phyloP scores from a whole-genome alignment of 1,284 basidiomycete genomes.

The Cutaneotrichosporon cavernicola region DNA sequence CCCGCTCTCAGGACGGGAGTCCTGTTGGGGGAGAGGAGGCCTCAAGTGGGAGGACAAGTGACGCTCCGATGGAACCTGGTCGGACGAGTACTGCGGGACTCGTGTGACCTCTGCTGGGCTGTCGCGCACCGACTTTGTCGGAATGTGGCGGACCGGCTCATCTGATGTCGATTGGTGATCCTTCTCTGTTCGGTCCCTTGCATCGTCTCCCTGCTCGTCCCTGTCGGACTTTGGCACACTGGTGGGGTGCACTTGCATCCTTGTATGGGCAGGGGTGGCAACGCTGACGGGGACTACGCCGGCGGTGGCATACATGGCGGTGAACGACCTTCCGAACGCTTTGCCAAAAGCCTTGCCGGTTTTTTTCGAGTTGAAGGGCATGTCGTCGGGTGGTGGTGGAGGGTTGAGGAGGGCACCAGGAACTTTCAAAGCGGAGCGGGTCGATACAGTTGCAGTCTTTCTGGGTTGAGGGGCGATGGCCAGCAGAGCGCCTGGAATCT shows the following conservation, averaged over 20 bases:
- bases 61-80: neutral
- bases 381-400: neutral
- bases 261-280: neutral
- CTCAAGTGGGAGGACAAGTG: neutral
- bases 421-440: conserved; percentile 1
- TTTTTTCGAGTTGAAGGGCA: conserved; percentile 6
- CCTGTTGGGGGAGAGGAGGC: neutral
- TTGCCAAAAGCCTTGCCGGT: neutral
- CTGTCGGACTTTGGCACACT: neutral
- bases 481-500: neutral
- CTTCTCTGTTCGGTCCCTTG: neutral
- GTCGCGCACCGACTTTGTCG: neutral
- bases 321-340: neutral
- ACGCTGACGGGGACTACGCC: conserved; percentile 1
- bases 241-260: neutral
- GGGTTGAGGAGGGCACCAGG: conserved; percentile 1
- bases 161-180: neutral
- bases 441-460: neutral
- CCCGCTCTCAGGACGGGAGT: neutral
- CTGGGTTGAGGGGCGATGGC: neutral
- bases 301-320: neutral
- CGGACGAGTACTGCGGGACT: neutral
- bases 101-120: neutral
- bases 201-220: neutral
- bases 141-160: neutral